These are phyloP conservation scores for Cordyceps cicadae DNA, from an alignment of 2,329 filamentous ascomycete genomes.

Conservation along the genomic window DNA sequence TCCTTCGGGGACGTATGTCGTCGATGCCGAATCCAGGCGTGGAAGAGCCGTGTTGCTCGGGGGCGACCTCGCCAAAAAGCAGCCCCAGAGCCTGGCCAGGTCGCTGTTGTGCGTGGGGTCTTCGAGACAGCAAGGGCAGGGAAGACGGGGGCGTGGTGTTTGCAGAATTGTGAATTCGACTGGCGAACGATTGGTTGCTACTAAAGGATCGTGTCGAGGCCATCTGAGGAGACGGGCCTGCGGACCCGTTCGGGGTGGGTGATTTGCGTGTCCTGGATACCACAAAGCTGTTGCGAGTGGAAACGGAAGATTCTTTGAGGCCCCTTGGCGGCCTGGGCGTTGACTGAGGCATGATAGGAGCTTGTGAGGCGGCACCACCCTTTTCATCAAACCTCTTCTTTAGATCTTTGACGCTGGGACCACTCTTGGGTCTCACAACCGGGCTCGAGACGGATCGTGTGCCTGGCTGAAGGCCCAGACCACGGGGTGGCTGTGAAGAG, in stretches of 20 bases:
- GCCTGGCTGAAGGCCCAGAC: slow-evolving; percentile 30
- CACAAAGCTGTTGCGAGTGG: not conserved
- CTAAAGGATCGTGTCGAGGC: slow-evolving; percentile 18
- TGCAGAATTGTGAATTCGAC: slow-evolving; percentile 45
- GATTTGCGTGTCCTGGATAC: slow-evolving; percentile 18
- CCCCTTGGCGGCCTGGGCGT: not conserved
- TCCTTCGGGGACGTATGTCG: slow-evolving; percentile 45
- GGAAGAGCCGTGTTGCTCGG: slow-evolving; percentile 45
- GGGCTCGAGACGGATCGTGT: slow-evolving; percentile 50
- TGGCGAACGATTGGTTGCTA: slow-evolving; percentile 51
- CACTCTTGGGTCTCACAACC: slow-evolving; percentile 35
- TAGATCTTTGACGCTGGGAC: slow-evolving; percentile 72
- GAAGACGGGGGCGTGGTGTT: not conserved
- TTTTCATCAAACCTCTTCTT: slow-evolving; percentile 71
- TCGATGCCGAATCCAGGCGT: slow-evolving; percentile 55
- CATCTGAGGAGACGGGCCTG: not conserved
- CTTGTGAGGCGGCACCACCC: slow-evolving; percentile 21
- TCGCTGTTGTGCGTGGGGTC: slow-evolving; percentile 27
- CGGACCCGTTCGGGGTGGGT: slow-evolving; percentile 24
- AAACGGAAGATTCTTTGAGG: slow-evolving; percentile 2
- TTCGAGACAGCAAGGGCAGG: slow-evolving; percentile 19
- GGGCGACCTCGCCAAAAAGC: slow-evolving; percentile 67
- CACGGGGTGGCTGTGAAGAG: slow-evolving; percentile 31
- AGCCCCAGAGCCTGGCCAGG: slow-evolving; percentile 38
- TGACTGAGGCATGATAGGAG: slow-evolving; percentile 25